Evolutionary conservation across 176 grass and related monocot genomes (phyloP).

Genomic region (Triticum turgidum): DNA sequence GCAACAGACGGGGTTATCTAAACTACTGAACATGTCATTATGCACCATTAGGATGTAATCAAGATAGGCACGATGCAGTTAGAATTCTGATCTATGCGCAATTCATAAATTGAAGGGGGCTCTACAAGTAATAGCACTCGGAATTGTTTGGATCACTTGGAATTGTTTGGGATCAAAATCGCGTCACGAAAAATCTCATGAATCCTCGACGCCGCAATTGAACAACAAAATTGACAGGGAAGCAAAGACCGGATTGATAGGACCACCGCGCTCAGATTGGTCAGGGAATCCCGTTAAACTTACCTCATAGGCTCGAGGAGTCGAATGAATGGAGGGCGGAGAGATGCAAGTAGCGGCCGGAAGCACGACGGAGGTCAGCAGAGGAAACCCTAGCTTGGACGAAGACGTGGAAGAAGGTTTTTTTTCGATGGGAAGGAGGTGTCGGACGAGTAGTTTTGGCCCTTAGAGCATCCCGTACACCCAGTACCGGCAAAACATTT

Average conservation of each 20-base stretch:
- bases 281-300: background rate
- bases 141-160: background rate
- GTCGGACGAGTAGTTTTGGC: background rate
- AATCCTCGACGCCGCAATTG: background rate
- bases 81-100: no score
- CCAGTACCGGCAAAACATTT: no score
- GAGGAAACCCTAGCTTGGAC: background rate
- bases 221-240: background rate
- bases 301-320: background rate
- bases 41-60: no score
- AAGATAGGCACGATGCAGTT: no score
- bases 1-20: background rate
- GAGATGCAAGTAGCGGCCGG: background rate
- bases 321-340: background rate
- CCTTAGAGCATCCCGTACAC: no score
- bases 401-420: background rate
- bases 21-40: background rate
- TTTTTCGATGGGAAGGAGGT: background rate
- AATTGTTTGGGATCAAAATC: background rate
- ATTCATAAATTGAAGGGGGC: no score
- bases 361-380: background rate
- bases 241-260: background rate
- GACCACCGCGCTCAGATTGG: background rate
- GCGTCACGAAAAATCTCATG: background rate
- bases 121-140: background rate